These are phyloP conservation scores for Hippophae gyantsensis DNA, from an alignment of 306 rosid species.

Conservation along the genomic window DNA sequence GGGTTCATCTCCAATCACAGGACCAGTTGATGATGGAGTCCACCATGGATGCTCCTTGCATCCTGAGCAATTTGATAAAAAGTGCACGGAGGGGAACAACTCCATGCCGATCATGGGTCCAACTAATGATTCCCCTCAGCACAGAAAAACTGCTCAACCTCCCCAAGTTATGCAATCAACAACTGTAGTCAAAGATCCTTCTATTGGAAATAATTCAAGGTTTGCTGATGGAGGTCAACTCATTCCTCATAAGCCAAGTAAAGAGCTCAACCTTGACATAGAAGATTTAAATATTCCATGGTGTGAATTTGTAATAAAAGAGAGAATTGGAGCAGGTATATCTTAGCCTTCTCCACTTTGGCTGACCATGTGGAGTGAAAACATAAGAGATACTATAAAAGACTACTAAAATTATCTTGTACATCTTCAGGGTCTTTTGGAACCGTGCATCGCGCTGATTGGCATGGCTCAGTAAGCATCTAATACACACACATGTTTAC, in stretches of 20 bases:
- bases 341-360: background rate
- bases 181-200: constrained; percentile 40
- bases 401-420: constrained; percentile 16
- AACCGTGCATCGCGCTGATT: constrained; percentile 97
- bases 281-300: constrained; percentile 81
- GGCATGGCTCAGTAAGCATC: constrained; percentile 92
- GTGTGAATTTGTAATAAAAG: constrained; percentile 71
- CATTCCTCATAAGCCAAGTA: constrained; percentile 37
- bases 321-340: constrained; percentile 90
- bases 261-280: constrained; percentile 44
- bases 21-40: constrained; percentile 32
- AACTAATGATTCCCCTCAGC: constrained; percentile 31
- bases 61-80: constrained; percentile 50
- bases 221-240: constrained; percentile 47
- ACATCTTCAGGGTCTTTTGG: constrained; percentile 89
- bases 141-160: constrained; percentile 32
- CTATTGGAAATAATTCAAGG: constrained; percentile 38
- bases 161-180: constrained; percentile 35
- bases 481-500: background rate
- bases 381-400: too few species aligned
- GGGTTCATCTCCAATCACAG: constrained; percentile 17
- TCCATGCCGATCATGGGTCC: constrained; percentile 32
- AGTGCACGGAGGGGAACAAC: constrained; percentile 37
- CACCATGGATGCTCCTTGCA: constrained; percentile 31
- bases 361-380: background rate